Evolutionary conservation across 148 eudicot species (phyloP).

Genomic region (Mesembryanthemum crystallinum): DNA sequence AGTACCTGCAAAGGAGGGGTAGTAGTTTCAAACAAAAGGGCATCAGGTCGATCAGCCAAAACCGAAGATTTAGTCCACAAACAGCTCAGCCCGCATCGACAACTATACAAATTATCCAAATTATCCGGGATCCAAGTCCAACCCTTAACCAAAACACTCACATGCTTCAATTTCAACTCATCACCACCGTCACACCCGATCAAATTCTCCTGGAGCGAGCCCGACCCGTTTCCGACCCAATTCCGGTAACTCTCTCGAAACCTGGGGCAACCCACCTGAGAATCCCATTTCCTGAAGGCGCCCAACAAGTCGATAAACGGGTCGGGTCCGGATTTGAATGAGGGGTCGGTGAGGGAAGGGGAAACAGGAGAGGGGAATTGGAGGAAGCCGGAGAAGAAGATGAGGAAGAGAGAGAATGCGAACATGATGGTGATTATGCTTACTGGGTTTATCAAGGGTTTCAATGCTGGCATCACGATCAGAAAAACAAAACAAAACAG

Average conservation of each 20-base stretch:
- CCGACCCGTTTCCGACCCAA: conserved; percentile 43
- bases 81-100: conserved; percentile 86
- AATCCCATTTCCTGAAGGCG: conserved; percentile 65
- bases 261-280: conserved; percentile 60
- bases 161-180: conserved; percentile 60
- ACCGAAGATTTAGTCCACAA: conserved; percentile 83
- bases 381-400: conserved; percentile 50
- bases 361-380: conserved; percentile 49
- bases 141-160: conserved; percentile 77
- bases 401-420: conserved; percentile 40
- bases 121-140: conserved; percentile 99
- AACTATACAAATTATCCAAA: conserved; percentile 77
- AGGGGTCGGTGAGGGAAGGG: conserved; percentile 28
- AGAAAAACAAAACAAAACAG: too few relatives aligned
- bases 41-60: conserved; percentile 87
- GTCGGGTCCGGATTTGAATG: conserved; percentile 34
- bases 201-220: conserved; percentile 48
- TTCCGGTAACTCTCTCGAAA: conserved; percentile 46
- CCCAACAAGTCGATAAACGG: conserved; percentile 54
- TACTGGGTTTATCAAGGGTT: conserved; percentile 45
- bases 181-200: conserved; percentile 43
- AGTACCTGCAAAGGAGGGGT: conserved; percentile 76
- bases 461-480: conserved; percentile 32
- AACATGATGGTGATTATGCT: conserved; percentile 46
- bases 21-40: conserved; percentile 75